phyloP scores from a whole-genome alignment of 352 stramenopile species.

The Aphanomyces invadans region DNA sequence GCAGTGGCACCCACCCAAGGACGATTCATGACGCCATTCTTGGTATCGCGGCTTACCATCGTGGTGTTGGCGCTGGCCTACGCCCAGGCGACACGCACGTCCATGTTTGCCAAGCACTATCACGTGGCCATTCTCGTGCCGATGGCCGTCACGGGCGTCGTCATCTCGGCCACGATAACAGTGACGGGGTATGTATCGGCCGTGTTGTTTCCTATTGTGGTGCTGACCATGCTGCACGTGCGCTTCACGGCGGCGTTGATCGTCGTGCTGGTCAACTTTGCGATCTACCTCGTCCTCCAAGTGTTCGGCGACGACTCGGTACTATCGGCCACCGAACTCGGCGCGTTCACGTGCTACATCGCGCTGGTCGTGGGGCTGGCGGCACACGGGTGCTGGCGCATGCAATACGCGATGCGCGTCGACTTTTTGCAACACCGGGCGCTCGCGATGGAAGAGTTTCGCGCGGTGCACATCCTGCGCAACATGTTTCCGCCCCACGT shows the following conservation, averaged over 20 bases:
- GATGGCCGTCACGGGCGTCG: conserved; percentile 57
- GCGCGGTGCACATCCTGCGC: conserved; percentile 72
- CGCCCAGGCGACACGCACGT: conserved; percentile 56
- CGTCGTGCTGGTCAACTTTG: conserved; percentile 66
- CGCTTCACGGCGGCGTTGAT: conserved; percentile 73
- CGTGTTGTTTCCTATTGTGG: conserved; percentile 62
- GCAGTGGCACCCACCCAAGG: background rate
- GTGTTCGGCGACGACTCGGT: conserved; percentile 32
- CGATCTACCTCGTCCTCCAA: conserved; percentile 63
- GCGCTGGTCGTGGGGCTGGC: conserved; percentile 73
- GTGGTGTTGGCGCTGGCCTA: conserved; percentile 66
- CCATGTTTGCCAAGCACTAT: conserved; percentile 71
- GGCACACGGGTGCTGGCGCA: conserved; percentile 65
- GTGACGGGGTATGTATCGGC: conserved; percentile 75
- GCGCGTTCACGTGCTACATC: conserved; percentile 68
- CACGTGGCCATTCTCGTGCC: conserved; percentile 59
- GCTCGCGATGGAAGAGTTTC: conserved; percentile 62
- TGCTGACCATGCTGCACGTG: conserved; percentile 76
- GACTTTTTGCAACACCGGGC: conserved; percentile 78
- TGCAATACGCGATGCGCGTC: conserved; percentile 71
- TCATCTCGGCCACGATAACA: conserved; percentile 68
- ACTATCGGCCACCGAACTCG: conserved; percentile 17
- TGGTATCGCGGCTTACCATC: conserved; percentile 27
- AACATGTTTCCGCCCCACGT: conserved; percentile 81
- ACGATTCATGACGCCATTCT: background rate